These are phyloP conservation scores for Lactarius hengduanensis DNA, from an alignment of 768 basidiomycete species.

Conservation along the genomic window DNA sequence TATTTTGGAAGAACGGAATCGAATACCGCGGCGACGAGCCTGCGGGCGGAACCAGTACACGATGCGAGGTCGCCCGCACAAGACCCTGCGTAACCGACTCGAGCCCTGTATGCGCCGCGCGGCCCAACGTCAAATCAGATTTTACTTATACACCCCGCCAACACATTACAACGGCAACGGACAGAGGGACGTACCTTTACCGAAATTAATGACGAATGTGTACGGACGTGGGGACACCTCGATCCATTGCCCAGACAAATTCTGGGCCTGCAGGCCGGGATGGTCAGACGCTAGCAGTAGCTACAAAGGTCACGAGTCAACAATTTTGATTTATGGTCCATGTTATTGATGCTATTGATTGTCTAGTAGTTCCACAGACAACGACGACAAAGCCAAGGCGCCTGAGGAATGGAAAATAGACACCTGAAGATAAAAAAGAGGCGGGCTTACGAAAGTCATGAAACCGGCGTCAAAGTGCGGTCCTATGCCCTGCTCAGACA, in stretches of 20 bases:
- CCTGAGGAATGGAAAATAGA: not conserved
- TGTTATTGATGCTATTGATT: not conserved
- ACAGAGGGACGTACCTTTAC: conserved; percentile 51
- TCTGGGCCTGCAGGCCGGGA: conserved; percentile 79
- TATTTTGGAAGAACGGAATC: conserved; percentile 85
- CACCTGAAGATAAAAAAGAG: not conserved
- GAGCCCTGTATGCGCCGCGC: conserved; percentile 46
- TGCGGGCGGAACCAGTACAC: conserved; percentile 64
- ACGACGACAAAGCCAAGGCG: not conserved
- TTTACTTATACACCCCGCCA: not conserved
- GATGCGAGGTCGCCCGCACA: conserved; percentile 77
- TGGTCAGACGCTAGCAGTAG: conserved; percentile 78
- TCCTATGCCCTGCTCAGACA: conserved; percentile 71
- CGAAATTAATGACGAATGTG: conserved; percentile 81
- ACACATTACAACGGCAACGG: not conserved
- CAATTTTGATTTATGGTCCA: not conserved
- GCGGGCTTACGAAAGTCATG: conserved; percentile 64
- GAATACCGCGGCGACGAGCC: conserved; percentile 69
- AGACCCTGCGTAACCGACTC: conserved; percentile 76
- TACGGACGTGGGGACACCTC: conserved; percentile 74
- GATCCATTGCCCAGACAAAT: conserved; percentile 77
- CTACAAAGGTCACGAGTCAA: conserved; percentile 38
- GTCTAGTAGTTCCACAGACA: too few species aligned
- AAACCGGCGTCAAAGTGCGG: conserved; percentile 84
- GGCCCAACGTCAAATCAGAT: not conserved